Evolutionary conservation across 2,329 filamentous ascomycete species (phyloP).

Genomic region (Beauveria brongniartii): DNA sequence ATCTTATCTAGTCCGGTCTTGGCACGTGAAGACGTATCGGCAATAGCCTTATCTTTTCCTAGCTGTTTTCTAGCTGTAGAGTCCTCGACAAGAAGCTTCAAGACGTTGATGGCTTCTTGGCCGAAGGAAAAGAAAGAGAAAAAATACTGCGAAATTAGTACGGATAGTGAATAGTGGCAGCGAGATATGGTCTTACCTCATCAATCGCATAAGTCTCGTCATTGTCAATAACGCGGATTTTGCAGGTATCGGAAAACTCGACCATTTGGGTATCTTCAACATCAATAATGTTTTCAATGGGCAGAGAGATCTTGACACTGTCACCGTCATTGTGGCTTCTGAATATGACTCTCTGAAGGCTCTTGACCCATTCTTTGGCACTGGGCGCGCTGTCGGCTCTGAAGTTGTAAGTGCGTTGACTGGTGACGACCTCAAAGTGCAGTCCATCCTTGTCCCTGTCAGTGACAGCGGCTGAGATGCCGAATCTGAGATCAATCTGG

Average conservation of each 20-base stretch:
- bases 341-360: constrained; percentile 90
- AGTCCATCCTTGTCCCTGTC: constrained; percentile 71
- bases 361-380: constrained; percentile 94
- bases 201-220: constrained; percentile 93
- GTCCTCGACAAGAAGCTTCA: constrained; percentile 65
- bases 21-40: constrained; percentile 18
- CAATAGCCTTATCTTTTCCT: constrained; percentile 15
- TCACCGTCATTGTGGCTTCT: constrained; percentile 93
- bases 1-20: constrained; percentile 22
- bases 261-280: constrained; percentile 87
- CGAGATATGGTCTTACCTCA: constrained; percentile 52
- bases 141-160: constrained; percentile 58
- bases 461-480: constrained; percentile 71
- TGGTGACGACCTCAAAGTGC: constrained; percentile 73
- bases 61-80: constrained; percentile 30
- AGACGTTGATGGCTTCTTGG: constrained; percentile 70
- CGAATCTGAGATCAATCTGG: constrained; percentile 86
- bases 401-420: constrained; percentile 78
- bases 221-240: constrained; percentile 85
- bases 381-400: constrained; percentile 79
- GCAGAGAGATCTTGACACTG: constrained; percentile 90
- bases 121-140: constrained; percentile 91
- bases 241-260: constrained; percentile 88
- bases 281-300: constrained; percentile 82
- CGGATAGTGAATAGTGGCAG: background rate